phyloP scores from a whole-genome alignment of 495 filamentous ascomycete species.

The Amniculicola lignicola region DNA sequence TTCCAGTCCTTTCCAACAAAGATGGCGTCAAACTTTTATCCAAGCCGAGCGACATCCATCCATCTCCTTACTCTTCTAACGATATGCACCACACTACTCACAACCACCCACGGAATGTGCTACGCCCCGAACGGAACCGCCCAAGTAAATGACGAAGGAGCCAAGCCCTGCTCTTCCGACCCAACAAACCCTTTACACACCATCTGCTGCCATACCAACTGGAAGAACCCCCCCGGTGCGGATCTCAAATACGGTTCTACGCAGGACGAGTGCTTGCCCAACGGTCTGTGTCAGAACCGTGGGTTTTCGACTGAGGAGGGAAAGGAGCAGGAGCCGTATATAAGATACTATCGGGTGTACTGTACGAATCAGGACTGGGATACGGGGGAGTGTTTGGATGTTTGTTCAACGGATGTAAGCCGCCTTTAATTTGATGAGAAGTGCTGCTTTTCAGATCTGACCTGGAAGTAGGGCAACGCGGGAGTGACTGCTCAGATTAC shows the following conservation, averaged over 20 bases:
- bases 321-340: slow-evolving; percentile 3
- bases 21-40: too few species aligned
- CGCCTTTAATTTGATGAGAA: not conserved
- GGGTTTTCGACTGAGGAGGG: not conserved
- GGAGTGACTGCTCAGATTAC: not conserved
- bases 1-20: too few species aligned
- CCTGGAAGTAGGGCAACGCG: too few species aligned
- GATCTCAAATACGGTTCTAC: slow-evolving; percentile 4
- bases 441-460: too few species aligned
- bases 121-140: slow-evolving; percentile 5
- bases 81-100: not conserved
- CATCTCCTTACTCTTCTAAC: not conserved
- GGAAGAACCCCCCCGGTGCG: slow-evolving; percentile 6
- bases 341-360: not conserved
- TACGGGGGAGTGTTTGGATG: slow-evolving; percentile 2
- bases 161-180: not conserved
- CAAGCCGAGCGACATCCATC: not conserved
- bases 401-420: not conserved
- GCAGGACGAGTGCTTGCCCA: slow-evolving; percentile 8
- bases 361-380: not conserved
- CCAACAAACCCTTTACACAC: not conserved
- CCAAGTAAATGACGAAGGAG: not conserved
- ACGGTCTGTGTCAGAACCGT: slow-evolving; percentile 10
- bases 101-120: not conserved
- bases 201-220: slow-evolving; percentile 5